Evolutionary conservation across 2,329 filamentous ascomycete species (phyloP).

Genomic region (Arthrobotrys entomopaga): DNA sequence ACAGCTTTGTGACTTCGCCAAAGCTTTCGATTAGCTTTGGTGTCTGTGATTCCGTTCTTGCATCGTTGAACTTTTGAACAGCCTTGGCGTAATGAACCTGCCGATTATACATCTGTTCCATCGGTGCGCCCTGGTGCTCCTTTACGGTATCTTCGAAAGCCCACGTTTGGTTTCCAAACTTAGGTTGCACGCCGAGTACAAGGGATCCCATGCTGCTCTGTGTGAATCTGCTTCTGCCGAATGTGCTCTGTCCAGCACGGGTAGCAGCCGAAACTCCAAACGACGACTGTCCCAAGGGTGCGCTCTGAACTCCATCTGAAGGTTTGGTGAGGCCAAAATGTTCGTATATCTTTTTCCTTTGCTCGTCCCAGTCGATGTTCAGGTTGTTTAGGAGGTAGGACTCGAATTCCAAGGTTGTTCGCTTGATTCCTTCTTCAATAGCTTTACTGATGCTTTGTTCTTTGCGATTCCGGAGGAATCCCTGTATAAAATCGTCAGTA

Average conservation of each 20-base stretch:
- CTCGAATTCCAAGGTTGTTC: constrained; percentile 91
- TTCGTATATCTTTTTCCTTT: constrained; percentile 91
- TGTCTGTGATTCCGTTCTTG: constrained; percentile 54
- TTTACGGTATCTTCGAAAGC: constrained; percentile 53
- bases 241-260: constrained; percentile 53
- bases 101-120: constrained; percentile 56
- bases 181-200: constrained; percentile 46
- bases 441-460: constrained; percentile 90
- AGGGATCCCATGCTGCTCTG: constrained; percentile 46
- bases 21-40: constrained; percentile 58
- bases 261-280: constrained; percentile 57
- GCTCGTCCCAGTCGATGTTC: constrained; percentile 93
- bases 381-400: constrained; percentile 93
- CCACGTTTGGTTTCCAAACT: constrained; percentile 52
- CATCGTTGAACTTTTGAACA: constrained; percentile 57
- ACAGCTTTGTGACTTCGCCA: constrained; percentile 57
- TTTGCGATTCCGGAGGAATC: constrained; percentile 85
- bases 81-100: constrained; percentile 57
- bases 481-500: constrained; percentile 62
- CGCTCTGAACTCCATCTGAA: constrained; percentile 52
- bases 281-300: constrained; percentile 57
- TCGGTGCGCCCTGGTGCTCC: constrained; percentile 49
- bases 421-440: constrained; percentile 88
- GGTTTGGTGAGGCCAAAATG: constrained; percentile 81
- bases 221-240: constrained; percentile 56